Conservation (phyloP, 2,329 filamentous ascomycete genomes). For the Talaromyces sp. region DNA sequence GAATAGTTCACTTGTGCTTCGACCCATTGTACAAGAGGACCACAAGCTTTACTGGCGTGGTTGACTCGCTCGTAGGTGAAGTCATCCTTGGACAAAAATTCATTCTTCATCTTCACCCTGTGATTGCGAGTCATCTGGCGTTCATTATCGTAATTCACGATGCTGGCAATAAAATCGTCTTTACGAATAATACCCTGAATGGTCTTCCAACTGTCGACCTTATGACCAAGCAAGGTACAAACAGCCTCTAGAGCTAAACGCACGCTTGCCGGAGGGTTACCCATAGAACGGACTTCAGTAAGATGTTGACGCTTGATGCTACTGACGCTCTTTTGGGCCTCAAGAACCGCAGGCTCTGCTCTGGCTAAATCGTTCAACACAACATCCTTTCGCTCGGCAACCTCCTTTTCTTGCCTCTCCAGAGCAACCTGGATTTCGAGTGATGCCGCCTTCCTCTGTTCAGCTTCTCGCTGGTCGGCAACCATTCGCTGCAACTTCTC, state of each 20-base stretch:
- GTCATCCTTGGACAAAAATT: conserved; percentile 86
- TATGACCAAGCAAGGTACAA: conserved; percentile 88
- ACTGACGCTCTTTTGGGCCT: conserved; percentile 92
- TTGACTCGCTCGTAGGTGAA: conserved; percentile 97
- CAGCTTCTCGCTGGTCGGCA: conserved; percentile 88
- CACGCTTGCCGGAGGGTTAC: conserved; percentile 83
- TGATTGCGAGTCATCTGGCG: conserved; percentile 82
- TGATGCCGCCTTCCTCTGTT: conserved; percentile 81
- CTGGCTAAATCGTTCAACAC: conserved; percentile 82
- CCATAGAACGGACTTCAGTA: conserved; percentile 96
- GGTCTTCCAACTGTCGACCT: conserved; percentile 82
- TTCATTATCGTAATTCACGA: conserved; percentile 95
- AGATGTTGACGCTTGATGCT: conserved; percentile 98
- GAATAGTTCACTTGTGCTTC: conserved; percentile 95
- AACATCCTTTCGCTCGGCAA: conserved; percentile 74
- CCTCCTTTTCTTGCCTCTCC: conserved; percentile 83
- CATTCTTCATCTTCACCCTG: conserved; percentile 82
- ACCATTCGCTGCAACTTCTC: conserved; percentile 98
- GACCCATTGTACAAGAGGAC: conserved; percentile 95
- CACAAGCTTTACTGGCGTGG: conserved; percentile 92
- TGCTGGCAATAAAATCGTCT: conserved; percentile 96
- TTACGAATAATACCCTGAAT: conserved; percentile 82
- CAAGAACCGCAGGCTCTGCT: conserved; percentile 86
- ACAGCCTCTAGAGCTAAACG: conserved; percentile 92
- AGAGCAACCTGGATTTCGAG: conserved; percentile 82